These are phyloP conservation scores for Salmacisia buchloeana DNA, from an alignment of 1,284 basidiomycete species.

Conservation along the genomic window DNA sequence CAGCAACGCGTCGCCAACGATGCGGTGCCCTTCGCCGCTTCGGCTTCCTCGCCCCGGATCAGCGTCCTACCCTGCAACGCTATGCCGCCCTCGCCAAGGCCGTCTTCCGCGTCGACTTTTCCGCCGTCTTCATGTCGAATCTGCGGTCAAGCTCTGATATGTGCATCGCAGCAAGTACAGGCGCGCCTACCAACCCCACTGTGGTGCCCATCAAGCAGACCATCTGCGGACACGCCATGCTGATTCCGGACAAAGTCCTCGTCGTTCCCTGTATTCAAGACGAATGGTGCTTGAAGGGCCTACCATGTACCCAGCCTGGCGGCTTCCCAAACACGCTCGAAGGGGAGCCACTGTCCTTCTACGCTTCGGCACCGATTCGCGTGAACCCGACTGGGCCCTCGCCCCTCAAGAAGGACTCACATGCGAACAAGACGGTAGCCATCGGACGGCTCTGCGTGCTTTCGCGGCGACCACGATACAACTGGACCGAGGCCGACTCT, in stretches of 20 bases:
- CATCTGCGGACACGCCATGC: slow-evolving; percentile 35
- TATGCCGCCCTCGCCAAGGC: not conserved
- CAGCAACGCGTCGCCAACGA: not conserved
- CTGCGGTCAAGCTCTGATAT: slow-evolving; percentile 10
- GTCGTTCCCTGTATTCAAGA: slow-evolving; percentile 23
- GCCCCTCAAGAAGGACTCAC: slow-evolving; percentile 13
- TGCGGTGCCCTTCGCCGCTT: not conserved
- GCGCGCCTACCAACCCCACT: slow-evolving; percentile 14
- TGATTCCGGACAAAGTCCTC: slow-evolving; percentile 26
- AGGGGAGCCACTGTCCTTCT: slow-evolving; percentile 27
- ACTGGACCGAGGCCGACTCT: slow-evolving; percentile 26
- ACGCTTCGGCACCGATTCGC: slow-evolving; percentile 31
- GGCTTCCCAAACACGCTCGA: slow-evolving; percentile 17
- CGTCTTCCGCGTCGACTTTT: not conserved
- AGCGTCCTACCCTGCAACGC: not conserved
- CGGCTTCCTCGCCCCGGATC: not conserved
- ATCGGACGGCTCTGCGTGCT: slow-evolving; percentile 34
- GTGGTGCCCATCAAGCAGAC: slow-evolving; percentile 17
- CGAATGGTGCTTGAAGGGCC: slow-evolving; percentile 31
- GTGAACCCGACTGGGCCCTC: not conserved
- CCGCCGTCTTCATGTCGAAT: not conserved
- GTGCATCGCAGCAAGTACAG: slow-evolving; percentile 25
- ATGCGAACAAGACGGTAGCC: slow-evolving; percentile 11
- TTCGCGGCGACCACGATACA: slow-evolving; percentile 19
- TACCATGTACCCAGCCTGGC: slow-evolving; percentile 21